These are phyloP conservation scores for Stagonosporopsis cucurbitacearum DNA, from an alignment of 2,329 filamentous ascomycete species.

Conservation along the genomic window DNA sequence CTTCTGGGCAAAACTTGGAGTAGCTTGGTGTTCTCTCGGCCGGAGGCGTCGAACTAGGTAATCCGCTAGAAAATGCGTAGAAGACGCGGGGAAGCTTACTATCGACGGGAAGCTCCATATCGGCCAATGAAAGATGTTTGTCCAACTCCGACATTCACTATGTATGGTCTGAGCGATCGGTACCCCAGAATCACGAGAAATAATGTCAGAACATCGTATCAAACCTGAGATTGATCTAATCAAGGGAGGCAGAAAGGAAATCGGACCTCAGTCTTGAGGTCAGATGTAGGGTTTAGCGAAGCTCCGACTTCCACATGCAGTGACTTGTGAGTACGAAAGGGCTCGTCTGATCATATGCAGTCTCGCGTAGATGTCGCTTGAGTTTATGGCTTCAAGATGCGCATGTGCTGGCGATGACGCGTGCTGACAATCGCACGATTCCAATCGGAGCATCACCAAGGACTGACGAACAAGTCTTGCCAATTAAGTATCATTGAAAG, in stretches of 20 bases:
- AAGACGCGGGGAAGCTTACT: conserved; percentile 7
- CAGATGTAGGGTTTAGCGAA: not conserved
- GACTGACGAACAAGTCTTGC: not conserved
- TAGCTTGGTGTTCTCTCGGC: conserved; percentile 3
- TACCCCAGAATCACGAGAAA: not conserved
- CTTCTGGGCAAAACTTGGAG: conserved; percentile 8
- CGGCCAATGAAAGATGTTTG: not conserved
- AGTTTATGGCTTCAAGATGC: not conserved
- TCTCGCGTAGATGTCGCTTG: not conserved
- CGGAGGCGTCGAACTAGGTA: conserved; percentile 2
- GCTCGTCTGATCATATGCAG: not conserved
- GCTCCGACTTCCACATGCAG: not conserved
- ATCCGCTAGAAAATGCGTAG: conserved; percentile 8
- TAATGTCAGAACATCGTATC: not conserved
- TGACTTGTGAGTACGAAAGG: not conserved
- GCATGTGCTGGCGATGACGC: not conserved
- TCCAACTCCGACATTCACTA: not conserved
- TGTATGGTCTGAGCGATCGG: not conserved
- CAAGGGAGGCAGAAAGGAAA: not conserved
- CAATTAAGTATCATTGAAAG: too few relatives aligned
- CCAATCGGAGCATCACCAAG: not conserved
- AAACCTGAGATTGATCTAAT: not conserved
- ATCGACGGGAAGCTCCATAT: not conserved
- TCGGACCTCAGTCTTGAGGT: not conserved
- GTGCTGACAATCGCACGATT: not conserved